A percentile compares a stretch with the other conserved stretches of the same genome.
Conservation (phyloP, 305 asterid genomes). For the Withania somnifera region DNA sequence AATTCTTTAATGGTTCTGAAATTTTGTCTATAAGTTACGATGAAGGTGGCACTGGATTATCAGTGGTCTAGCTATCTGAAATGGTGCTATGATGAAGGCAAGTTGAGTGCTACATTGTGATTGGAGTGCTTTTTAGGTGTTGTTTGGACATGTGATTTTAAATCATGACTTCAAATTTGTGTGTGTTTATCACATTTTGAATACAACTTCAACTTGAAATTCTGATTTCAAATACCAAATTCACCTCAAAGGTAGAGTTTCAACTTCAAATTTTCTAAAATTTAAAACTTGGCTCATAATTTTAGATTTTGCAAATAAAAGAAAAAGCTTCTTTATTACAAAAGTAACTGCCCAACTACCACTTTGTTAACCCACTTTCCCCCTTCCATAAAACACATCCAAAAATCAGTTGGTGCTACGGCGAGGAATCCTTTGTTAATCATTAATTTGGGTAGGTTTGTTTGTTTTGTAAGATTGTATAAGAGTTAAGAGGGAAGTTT, state of each 20-base stretch:
- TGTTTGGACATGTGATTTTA: neutral
- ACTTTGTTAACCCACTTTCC: neutral
- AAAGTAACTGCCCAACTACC: neutral
- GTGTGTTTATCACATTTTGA: neutral
- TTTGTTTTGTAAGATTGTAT: neutral
- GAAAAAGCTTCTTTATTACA: neutral
- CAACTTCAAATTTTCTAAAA: neutral
- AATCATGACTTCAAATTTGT: neutral
- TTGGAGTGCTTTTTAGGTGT: neutral
- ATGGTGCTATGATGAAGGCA: neutral
- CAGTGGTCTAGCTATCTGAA: neutral
- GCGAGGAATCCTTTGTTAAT: neutral
- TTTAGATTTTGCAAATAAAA: neutral
- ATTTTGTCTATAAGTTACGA: neutral
- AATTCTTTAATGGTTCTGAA: neutral
- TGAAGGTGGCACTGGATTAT: neutral
- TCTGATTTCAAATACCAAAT: neutral
- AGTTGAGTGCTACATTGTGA: neutral
- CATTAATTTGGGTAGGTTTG: neutral
- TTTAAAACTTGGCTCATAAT: neutral
- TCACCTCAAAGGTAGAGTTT: neutral
- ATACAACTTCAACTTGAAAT: neutral
- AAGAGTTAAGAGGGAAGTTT: neutral
- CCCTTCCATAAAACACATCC: neutral
- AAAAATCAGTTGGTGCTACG: neutral